Base-by-base conservation (phyloP, 176 grass and related monocot genomes). In the Eragrostis nindensis region DNA sequence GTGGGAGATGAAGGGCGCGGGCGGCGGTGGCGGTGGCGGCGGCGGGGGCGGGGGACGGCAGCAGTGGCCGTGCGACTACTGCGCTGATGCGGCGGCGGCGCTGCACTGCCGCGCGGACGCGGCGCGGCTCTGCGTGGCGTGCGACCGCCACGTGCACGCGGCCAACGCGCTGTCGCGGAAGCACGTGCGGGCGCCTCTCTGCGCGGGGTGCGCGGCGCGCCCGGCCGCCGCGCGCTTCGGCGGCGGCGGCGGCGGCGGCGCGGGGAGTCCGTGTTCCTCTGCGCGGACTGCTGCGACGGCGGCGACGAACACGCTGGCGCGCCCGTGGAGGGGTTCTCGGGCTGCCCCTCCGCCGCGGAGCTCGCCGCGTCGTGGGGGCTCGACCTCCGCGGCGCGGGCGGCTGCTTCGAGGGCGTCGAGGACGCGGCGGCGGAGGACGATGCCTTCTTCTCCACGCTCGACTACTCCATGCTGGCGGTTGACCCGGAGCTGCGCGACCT, bases 141-240 rank as follows among this genome's bases (percentile, higher is more conserved):
- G 91, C 86, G 91, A 94, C 86, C 88, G 85, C 50, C 88, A 88
- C 88, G 91, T 94, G 75, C 91, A 94, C 88, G 85, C 82, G 32
- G 91, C 85, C 41, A 94, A 90, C 88, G 85, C 83, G 47, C 83
- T 94, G 3, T 94, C 88, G 8, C 42, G 82, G 55, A 90, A 90
- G 82, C 91, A 94, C 85, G 74, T 88, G 64, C 91, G 91, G 4
- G 71, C 85, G 41, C 88, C 91, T 74, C 86, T 90, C 88, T 90
- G 91, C 79, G 82, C 80, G 3, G 29, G 27, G 5, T 94, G 91
- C 64, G 69, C 78, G 3, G 62, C 79, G 22, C 74, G 74, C 63
- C 88, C 91, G 15, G 88, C 92, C 13, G 83, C 79, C 4, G 50
- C 79, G 38, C 86, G 82, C 71, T 79, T 70, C 21, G 71, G 0